A percentile compares a stretch with the other conserved stretches of the same genome.
Conservation (phyloP, 768 basidiomycete genomes). For the Russula lepida region DNA sequence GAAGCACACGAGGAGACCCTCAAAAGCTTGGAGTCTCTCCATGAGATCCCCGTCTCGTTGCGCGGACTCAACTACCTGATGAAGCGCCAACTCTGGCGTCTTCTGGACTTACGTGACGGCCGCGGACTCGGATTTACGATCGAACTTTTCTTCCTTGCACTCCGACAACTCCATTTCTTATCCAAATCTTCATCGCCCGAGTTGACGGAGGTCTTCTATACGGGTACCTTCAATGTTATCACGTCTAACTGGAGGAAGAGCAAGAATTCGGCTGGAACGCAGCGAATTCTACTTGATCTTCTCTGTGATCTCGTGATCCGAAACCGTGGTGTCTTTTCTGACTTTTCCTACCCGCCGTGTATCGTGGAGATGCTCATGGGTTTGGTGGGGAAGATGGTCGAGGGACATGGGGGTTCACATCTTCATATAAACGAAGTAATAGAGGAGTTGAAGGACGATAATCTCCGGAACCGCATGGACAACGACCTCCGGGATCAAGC, state of each 20-base stretch:
- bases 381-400: neutral
- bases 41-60: neutral
- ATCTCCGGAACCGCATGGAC: neutral
- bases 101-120: slow-evolving; percentile 5
- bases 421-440: neutral
- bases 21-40: neutral
- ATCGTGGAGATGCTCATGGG: neutral
- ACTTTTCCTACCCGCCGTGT: no score
- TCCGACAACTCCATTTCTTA: neutral
- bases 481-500: neutral
- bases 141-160: slow-evolving; percentile 6
- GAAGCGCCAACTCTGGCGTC: slow-evolving; percentile 5
- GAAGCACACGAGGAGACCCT: neutral
- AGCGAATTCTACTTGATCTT: neutral
- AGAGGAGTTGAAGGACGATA: neutral
- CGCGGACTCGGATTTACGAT: neutral
- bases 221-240: neutral
- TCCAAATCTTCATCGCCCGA: neutral
- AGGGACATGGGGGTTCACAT: neutral
- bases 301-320: slow-evolving; percentile 2
- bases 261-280: neutral
- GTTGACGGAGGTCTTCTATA: neutral
- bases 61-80: neutral
- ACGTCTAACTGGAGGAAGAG: neutral
- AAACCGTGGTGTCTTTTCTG: neutral